Conservation (phyloP, 495 filamentous ascomycete species). For the Echria macrotheca region DNA sequence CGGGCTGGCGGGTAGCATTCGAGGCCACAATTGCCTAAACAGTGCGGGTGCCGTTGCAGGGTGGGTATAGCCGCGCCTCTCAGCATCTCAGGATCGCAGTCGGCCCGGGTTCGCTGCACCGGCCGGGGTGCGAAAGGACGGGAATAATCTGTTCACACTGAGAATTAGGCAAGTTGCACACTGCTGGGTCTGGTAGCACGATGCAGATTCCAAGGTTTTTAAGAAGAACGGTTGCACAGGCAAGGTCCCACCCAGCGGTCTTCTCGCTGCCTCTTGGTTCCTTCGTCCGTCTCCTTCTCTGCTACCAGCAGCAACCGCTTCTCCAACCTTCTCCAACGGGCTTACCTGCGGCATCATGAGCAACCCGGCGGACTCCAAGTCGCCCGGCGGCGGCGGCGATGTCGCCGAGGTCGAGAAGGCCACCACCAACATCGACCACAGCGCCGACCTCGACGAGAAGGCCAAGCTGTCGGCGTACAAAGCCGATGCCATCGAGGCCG, state of each 20-base stretch:
- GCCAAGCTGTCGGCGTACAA: slow-evolving; percentile 38
- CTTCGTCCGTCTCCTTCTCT: background rate
- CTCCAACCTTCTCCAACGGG: background rate
- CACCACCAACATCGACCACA: slow-evolving; percentile 25
- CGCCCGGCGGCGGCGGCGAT: slow-evolving; percentile 22
- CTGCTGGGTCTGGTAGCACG: background rate
- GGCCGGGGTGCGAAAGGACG: background rate
- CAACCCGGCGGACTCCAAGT: slow-evolving; percentile 31
- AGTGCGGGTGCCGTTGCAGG: slow-evolving; percentile 7
- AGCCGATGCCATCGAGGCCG: slow-evolving; percentile 41
- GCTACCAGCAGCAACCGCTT: slow-evolving; percentile 4
- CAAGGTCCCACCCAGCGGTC: background rate
- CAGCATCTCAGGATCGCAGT: background rate
- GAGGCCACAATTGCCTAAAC: slow-evolving; percentile 4
- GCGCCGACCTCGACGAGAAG: slow-evolving; percentile 42
- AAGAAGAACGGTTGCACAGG: background rate
- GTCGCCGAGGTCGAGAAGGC: slow-evolving; percentile 33
- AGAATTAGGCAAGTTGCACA: slow-evolving; percentile 12
- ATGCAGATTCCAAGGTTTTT: background rate
- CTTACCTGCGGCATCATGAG: slow-evolving; percentile 36
- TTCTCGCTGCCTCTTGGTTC: background rate
- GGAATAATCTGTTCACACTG: background rate
- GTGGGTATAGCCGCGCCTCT: slow-evolving; percentile 2
- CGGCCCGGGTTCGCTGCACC: slow-evolving; percentile 7
- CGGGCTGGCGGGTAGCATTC: background rate